Conservation (phyloP, 257 asterid genomes). For the Solanum phureja region DNA sequence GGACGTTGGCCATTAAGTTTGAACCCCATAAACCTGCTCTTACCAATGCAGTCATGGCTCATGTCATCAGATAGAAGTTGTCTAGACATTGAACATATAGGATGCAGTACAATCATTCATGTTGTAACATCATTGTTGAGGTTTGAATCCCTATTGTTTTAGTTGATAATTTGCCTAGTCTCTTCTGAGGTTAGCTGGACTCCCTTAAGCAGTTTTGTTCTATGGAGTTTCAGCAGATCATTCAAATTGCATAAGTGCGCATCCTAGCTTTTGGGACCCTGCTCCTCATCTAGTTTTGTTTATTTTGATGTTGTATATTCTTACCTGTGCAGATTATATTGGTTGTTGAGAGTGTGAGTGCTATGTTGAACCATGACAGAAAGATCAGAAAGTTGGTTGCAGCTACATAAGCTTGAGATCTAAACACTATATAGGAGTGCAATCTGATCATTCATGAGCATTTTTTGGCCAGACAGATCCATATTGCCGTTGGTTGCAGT, state of each 20-base stretch:
- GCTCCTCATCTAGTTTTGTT: neutral
- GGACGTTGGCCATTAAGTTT: neutral
- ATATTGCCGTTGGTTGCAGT: neutral
- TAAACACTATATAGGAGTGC: neutral
- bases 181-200: neutral
- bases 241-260: neutral
- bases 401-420: slow-evolving; percentile 16
- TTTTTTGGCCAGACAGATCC: neutral
- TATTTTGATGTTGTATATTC: neutral
- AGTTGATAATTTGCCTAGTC: neutral
- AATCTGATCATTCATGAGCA: neutral
- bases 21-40: neutral
- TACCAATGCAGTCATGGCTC: neutral
- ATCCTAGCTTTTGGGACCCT: neutral
- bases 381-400: slow-evolving; percentile 49
- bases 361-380: slow-evolving; percentile 83
- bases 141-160: neutral
- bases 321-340: slow-evolving; percentile 46
- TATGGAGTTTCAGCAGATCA: neutral
- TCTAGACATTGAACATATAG: neutral
- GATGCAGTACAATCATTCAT: neutral
- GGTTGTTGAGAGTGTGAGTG: slow-evolving; percentile 79
- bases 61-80: neutral
- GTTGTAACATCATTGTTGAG: neutral
- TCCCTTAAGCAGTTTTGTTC: neutral